Evolutionary conservation across 2,329 filamentous ascomycete species (phyloP), one percentile per base, ranked within the genome.

Genomic region (Davidsoniella eucalypti): DNA sequence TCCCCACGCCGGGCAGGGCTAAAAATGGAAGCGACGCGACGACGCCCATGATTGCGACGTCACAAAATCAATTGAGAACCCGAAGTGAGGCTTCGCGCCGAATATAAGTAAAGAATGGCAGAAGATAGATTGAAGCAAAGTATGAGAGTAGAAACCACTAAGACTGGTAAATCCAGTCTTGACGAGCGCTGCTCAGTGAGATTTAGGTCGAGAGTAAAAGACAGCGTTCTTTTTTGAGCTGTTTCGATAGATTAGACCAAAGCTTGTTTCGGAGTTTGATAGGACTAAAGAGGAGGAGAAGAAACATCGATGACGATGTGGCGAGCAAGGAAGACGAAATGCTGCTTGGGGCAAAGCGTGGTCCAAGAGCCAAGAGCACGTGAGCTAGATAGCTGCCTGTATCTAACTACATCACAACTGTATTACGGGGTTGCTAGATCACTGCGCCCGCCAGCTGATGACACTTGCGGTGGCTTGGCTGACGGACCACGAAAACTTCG

Each of bases 11-110:
- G 55, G 92, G 92, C 57, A 98, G 65, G 57, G 86, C 88, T 67
- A 98, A 69, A 55, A 98, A 72, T 58, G 92, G 92, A 55, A 98
- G 66, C 55, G 90, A 95, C 50, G 98, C 74, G 60, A 94, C 70
- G 58, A 87, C 90, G 61, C 92, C 92, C 92, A 98, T 98, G 48
- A 52, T 58, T n/a, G 36, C 46, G 40, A 39, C 14, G 12, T 45
- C 41, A 46, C 16, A 23, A 29, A 54, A 48, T 46, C 40, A 44
- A 38, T 43, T 5, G n/a, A 36, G 18, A 36, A 25, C 6, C 44
- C 23, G 39, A 21, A 21, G 21, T 8, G 18, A 38, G 2, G 10
- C 10, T 7, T 6, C 10, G 45, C 18, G 6, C 18, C 3, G 18
- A 26, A 25, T 37, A 6, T 7, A 6, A 29, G 2, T 9, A 23